Evolutionary conservation across 495 filamentous ascomycete genomes (phyloP), one percentile per base, ranked within the genome.

Genomic region (Aspergillus coremiiformis): DNA sequence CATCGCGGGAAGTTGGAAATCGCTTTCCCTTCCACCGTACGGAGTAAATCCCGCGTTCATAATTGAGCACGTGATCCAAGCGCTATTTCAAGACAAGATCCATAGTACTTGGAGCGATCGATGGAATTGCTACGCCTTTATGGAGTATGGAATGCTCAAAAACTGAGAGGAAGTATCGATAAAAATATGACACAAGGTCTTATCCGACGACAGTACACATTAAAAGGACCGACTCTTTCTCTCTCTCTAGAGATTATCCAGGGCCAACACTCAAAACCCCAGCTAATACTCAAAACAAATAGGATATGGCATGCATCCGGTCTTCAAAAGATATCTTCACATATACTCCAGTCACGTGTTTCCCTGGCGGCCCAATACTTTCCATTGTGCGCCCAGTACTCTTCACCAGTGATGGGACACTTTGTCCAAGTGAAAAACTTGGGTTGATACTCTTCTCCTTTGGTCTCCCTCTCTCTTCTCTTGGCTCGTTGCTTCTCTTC

Each of bases 401-500:
- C 82, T 68, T 95, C 89, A 1, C 93, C 92, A 12, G 91, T 97
- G 22, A 88, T 68, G 41, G 85, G 76, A 67, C 86, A 89, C 57
- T 66, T 75, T 11, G 70, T 74, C 69, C 84, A 89, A 51, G 58
- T 69, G 62, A 98, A 98, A 90, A 92, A 98, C 24, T 84, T 79
- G 5, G 94, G 90, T 17, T 73, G 65, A 65, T 91, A 95, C 48
- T 91, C 82, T 58, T 91, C 86, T 1, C 93, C 93, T 4, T 64
- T 78, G 19, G 71, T 73, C 64, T 97, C 91, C 20, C 90, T 72
- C 55, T 79, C 78, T 55, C 87, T 69, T 47, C 92, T 70, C 64
- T 81, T 84, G 32, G 84, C 85, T 49, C 93, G 73, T 76, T 98
- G 93, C 57, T 84, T 93, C 75, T 97, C 90, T 70, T 98, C 93